Base-by-base conservation (phyloP, 352 stramenopile genomes). In the Phytophthora podocarpi region DNA sequence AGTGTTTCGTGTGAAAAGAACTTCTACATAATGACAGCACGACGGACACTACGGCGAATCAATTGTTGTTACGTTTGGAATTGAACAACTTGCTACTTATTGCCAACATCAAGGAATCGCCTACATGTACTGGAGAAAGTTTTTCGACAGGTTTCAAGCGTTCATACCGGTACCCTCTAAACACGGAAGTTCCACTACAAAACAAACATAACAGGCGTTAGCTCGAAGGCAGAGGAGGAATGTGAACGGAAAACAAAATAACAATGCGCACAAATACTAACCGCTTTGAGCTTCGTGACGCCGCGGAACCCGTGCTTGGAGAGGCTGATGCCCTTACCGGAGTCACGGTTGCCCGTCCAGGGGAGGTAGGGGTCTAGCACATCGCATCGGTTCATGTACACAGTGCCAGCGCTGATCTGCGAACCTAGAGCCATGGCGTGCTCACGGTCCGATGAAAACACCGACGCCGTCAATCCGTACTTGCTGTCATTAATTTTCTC, bases 301-400 rank as follows among this genome's bases (percentile, higher is more conserved):
- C 73, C 78, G 53, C 73, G 70, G 69, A 96, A 95, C 55, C 85
- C 87, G 50, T 91, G 79, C 66, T 93, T 89, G 47, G 85, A 94
- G 34, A 96, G 80, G 24, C 80, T 93, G 35, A 79, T 72, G 15
- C 87, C 87, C 64, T 95, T 95, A 50, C 87, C 87, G 36, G 87
- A 87, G 64, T 93, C 75, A 40, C 85, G 87, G 32, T 80, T 56
- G 24, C 87, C 87, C 23, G 76, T 88, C 87, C 87, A 96, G n/a
- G 87, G 85, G 12, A 96, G 62, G 53, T 85, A 87, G 15, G 87
- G 85, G 59, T 94, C 85, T 16, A 95, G 46, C 41, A 82, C 82
- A 51, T 95, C 87, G 65, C 83, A 93, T 30, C 87, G 82, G 72
- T 96, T 96, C 83, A 92, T 90, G 67, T 83, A 95, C 35, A 94